A percentile compares a stretch with the other conserved stretches of the same genome.
phyloP scores from a whole-genome alignment of 2,329 filamentous ascomycete species.

The Calonectria multiphialidica region DNA sequence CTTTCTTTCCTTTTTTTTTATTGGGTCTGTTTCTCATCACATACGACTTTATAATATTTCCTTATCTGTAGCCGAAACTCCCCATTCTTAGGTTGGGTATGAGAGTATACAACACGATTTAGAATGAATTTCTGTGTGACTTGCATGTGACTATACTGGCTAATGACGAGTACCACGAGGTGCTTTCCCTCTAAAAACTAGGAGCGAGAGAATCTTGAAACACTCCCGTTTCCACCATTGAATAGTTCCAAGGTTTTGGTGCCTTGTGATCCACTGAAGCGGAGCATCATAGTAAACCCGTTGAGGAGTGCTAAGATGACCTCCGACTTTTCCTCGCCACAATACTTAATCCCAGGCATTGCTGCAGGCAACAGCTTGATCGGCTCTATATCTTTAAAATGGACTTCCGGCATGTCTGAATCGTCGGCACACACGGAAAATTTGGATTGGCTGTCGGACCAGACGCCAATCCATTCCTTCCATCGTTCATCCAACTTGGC shows the following conservation, averaged over 20 bases:
- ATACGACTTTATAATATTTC: slow-evolving; percentile 5
- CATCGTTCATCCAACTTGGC: background rate
- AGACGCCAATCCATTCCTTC: background rate
- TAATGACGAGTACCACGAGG: no score
- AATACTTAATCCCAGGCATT: background rate
- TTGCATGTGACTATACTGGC: background rate
- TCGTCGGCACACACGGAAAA: background rate
- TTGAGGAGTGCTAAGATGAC: background rate
- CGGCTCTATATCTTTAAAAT: background rate
- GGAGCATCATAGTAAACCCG: background rate
- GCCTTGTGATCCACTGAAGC: background rate
- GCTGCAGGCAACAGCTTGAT: background rate
- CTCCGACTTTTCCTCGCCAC: background rate
- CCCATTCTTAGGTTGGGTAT: background rate
- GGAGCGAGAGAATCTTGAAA: background rate
- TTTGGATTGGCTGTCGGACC: background rate
- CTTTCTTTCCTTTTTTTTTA: background rate
- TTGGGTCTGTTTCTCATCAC: background rate
- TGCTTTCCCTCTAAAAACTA: no score
- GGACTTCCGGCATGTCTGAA: background rate
- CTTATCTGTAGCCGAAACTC: background rate
- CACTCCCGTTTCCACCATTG: background rate
- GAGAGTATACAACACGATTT: background rate
- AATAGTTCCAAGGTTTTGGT: background rate
- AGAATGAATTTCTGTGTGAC: background rate